These are phyloP conservation scores for Pleurotus tuber-regium DNA, from an alignment of 768 basidiomycete genomes.

Conservation along the genomic window DNA sequence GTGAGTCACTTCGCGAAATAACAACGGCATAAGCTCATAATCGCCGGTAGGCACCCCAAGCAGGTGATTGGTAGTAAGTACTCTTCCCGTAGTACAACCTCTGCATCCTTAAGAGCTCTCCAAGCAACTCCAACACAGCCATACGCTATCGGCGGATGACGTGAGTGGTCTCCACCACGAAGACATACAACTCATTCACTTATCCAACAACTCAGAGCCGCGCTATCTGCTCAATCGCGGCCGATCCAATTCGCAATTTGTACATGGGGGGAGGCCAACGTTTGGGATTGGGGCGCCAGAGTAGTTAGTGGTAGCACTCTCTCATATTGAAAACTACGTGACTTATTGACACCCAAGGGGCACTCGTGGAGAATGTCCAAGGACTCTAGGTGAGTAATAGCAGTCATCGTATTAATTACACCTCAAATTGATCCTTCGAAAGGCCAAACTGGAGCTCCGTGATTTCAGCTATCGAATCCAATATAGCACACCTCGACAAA, in stretches of 20 bases:
- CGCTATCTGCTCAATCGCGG: slow-evolving; percentile 38
- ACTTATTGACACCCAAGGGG: slow-evolving; percentile 30
- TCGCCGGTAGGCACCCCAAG: slow-evolving; percentile 20
- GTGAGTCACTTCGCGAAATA: slow-evolving; percentile 22
- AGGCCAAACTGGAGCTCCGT: slow-evolving; percentile 51
- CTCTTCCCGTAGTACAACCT: background rate
- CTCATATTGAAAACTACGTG: background rate
- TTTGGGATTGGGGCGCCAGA: slow-evolving; percentile 58
- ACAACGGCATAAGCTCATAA: background rate
- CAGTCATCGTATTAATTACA: too few relatives aligned
- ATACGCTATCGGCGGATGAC: slow-evolving; percentile 56
- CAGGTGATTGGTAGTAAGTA: slow-evolving; percentile 48
- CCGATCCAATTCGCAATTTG: slow-evolving; percentile 52
- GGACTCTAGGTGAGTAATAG: slow-evolving; percentile 34
- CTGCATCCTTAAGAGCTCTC: background rate
- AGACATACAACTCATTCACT: background rate
- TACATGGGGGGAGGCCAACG: slow-evolving; percentile 53
- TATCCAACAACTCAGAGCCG: slow-evolving; percentile 22
- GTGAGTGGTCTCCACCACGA: too few relatives aligned
- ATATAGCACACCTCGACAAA: slow-evolving; percentile 37
- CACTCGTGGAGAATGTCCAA: slow-evolving; percentile 56
- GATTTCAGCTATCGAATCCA: slow-evolving; percentile 39
- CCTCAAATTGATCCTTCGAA: background rate
- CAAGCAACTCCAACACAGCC: slow-evolving; percentile 55
- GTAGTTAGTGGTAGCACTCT: slow-evolving; percentile 31